A percentile compares a stretch with the other conserved stretches of the same genome.
Evolutionary conservation across 345 rosid genomes (phyloP).

Genomic region (Salix arbutifolia): DNA sequence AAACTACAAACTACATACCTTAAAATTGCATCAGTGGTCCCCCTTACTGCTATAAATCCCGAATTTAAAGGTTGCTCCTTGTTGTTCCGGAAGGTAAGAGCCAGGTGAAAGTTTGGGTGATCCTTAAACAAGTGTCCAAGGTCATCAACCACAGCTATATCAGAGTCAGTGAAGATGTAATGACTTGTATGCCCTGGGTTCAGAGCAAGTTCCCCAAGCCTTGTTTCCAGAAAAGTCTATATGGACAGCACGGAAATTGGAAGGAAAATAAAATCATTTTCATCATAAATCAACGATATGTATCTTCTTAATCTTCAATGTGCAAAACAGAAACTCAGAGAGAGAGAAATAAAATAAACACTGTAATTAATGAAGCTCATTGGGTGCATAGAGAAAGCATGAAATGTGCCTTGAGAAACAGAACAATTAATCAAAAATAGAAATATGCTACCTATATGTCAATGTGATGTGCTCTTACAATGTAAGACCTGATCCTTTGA

Average conservation of each 20-base stretch:
- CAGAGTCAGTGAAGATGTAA: conserved; percentile 85
- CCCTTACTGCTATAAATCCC: conserved; percentile 90
- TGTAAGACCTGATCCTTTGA: conserved; percentile 97
- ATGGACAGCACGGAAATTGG: conserved; percentile 8
- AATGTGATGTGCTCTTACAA: conserved; percentile 72
- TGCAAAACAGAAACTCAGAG: background rate
- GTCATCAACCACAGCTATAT: conserved; percentile 75
- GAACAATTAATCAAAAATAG: conserved; percentile 5
- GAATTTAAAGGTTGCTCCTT: conserved; percentile 94
- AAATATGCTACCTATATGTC: conserved; percentile 51
- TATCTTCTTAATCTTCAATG: background rate
- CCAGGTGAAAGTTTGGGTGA: conserved; percentile 63
- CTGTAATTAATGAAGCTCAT: background rate
- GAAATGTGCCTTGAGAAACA: background rate
- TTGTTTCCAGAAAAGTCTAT: conserved; percentile 67
- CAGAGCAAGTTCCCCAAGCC: conserved; percentile 41
- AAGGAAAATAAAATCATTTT: background rate
- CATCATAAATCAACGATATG: background rate
- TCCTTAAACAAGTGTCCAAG: conserved; percentile 52
- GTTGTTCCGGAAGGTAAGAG: conserved; percentile 90
- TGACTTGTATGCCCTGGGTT: conserved; percentile 40
- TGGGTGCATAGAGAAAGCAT: background rate
- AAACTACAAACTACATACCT: conserved; percentile 39
- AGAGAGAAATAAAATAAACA: background rate
- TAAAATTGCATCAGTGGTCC: conserved; percentile 64